phyloP scores from a whole-genome alignment of 495 filamentous ascomycete genomes.

The Venustampulla echinocandica region DNA sequence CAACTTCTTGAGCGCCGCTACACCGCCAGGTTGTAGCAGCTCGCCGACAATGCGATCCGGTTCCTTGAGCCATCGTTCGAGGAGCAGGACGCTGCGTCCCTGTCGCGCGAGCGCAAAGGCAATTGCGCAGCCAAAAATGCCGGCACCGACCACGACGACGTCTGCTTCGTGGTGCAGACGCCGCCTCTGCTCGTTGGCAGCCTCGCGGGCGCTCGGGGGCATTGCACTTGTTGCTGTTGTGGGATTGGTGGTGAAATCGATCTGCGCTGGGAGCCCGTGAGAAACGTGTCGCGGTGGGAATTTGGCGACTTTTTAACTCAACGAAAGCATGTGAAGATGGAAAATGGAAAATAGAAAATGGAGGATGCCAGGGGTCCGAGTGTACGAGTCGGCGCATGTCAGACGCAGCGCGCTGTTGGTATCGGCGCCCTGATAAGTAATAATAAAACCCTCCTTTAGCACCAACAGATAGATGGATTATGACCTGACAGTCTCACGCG shows the following conservation, averaged over 20 bases:
- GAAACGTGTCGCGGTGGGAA: too few relatives aligned
- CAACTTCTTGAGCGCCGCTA: slow-evolving; percentile 68
- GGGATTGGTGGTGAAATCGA: not conserved
- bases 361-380: too few relatives aligned
- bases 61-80: slow-evolving; percentile 84
- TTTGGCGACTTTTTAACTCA: not conserved
- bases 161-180: slow-evolving; percentile 54
- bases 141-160: slow-evolving; percentile 83
- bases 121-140: slow-evolving; percentile 82
- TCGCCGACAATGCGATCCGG: slow-evolving; percentile 96
- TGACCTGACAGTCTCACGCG: slow-evolving; percentile 12
- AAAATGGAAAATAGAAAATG: too few relatives aligned
- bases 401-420: not conserved
- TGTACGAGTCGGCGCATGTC: too few relatives aligned
- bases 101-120: slow-evolving; percentile 73
- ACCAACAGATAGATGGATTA: too few relatives aligned
- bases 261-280: too few relatives aligned
- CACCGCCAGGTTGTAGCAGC: slow-evolving; percentile 86
- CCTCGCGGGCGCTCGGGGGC: slow-evolving; percentile 6
- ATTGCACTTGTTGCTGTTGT: slow-evolving; percentile 4
- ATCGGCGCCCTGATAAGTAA: slow-evolving; percentile 4
- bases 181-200: slow-evolving; percentile 30
- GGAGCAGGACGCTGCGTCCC: slow-evolving; percentile 81
- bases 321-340: slow-evolving; percentile 1
- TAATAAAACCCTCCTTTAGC: too few relatives aligned